Conservation (phyloP, 1,284 basidiomycete genomes). For the Ceraceosorus guamensis region DNA sequence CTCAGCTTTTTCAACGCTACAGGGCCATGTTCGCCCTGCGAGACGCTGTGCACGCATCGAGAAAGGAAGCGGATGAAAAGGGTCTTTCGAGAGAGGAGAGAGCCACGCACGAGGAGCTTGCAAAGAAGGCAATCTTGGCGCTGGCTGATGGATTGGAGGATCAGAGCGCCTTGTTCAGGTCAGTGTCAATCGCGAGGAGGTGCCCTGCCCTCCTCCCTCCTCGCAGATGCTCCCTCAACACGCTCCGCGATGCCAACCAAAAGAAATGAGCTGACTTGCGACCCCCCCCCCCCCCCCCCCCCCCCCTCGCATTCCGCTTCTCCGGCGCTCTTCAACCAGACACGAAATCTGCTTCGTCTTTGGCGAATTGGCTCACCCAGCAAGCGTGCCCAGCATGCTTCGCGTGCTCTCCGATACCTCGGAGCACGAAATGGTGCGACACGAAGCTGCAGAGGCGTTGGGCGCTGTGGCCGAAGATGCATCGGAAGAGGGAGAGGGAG, state of each 20-base stretch:
- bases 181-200: neutral
- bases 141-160: slow-evolving; percentile 82
- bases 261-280: too few relatives aligned
- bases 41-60: slow-evolving; percentile 35
- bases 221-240: too few relatives aligned
- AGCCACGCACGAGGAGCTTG: slow-evolving; percentile 14
- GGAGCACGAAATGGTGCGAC: slow-evolving; percentile 96
- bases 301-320: too few relatives aligned
- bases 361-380: slow-evolving; percentile 82
- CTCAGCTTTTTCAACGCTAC: slow-evolving; percentile 86
- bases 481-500: slow-evolving; percentile 21
- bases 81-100: neutral
- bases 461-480: slow-evolving; percentile 88
- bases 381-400: slow-evolving; percentile 79
- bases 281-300: too few relatives aligned
- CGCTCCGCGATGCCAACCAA: too few relatives aligned
- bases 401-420: slow-evolving; percentile 63
- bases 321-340: slow-evolving; percentile 52
- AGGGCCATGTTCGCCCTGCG: slow-evolving; percentile 96
- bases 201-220: too few relatives aligned
- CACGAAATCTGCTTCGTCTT: slow-evolving; percentile 98
- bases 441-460: slow-evolving; percentile 95
- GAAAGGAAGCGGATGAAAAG: slow-evolving; percentile 1
- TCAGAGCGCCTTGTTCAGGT: slow-evolving; percentile 70
- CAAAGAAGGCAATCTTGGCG: slow-evolving; percentile 67